Percentiles rank a stretch among this genome's conserved stretches.
Evolutionary conservation across 2,329 filamentous ascomycete species (phyloP).

Genomic region (Stenocarpella maydis): DNA sequence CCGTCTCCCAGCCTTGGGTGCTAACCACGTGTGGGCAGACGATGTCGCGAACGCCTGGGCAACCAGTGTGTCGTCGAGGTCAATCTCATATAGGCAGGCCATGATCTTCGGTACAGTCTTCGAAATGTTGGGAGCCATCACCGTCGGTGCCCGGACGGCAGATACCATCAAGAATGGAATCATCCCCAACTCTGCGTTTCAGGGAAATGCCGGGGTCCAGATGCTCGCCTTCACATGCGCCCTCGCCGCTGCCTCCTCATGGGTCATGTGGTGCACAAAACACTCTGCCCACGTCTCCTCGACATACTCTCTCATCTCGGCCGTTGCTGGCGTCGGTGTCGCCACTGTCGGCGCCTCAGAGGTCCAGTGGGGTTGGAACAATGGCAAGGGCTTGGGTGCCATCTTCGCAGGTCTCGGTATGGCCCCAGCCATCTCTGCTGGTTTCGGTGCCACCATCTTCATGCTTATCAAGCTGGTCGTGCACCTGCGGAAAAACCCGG

Average conservation of each 20-base stretch:
- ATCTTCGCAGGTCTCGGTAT: conserved; percentile 77
- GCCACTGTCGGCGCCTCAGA: conserved; percentile 68
- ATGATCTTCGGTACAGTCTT: conserved; percentile 73
- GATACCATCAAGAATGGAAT: conserved; percentile 84
- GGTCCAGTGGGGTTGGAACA: conserved; percentile 76
- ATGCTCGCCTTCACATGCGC: conserved; percentile 73
- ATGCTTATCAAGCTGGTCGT: conserved; percentile 59
- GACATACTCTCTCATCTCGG: conserved; percentile 75
- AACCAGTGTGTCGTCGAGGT: conserved; percentile 82
- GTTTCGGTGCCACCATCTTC: conserved; percentile 48
- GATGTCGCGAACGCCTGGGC: conserved; percentile 89
- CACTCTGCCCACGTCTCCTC: conserved; percentile 78
- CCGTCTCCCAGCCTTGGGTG: background rate
- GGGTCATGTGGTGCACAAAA: conserved; percentile 83
- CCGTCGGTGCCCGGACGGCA: conserved; percentile 74
- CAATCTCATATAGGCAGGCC: conserved; percentile 74
- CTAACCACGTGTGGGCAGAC: conserved; percentile 55
- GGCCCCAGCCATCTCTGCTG: conserved; percentile 72
- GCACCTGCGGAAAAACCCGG: conserved; percentile 74
- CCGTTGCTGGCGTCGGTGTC: conserved; percentile 74
- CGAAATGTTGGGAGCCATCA: conserved; percentile 72
- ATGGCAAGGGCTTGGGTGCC: conserved; percentile 73
- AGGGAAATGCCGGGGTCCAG: conserved; percentile 69
- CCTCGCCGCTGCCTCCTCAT: conserved; percentile 70
- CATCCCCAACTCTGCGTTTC: conserved; percentile 67